These are phyloP conservation scores for Monosporascus sp. DNA, from an alignment of 2,329 filamentous ascomycete genomes.

Conservation along the genomic window DNA sequence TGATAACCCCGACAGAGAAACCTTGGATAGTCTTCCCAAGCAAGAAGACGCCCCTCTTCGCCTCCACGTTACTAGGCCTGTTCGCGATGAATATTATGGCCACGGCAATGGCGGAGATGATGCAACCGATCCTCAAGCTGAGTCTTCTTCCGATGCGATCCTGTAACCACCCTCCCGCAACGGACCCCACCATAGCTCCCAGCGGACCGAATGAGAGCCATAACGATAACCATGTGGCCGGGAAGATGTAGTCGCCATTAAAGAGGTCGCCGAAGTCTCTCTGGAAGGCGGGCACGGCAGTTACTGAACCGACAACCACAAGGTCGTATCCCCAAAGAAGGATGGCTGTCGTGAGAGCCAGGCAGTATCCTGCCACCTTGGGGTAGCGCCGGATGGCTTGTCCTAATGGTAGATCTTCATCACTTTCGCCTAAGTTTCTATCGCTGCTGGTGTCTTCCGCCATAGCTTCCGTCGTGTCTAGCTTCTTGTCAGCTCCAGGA, in stretches of 20 bases:
- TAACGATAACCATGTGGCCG: slow-evolving; percentile 38
- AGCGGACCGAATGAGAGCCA: slow-evolving; percentile 37
- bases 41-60: slow-evolving; percentile 30
- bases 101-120: slow-evolving; percentile 32
- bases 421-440: neutral
- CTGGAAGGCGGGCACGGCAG: slow-evolving; percentile 3
- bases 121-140: slow-evolving; percentile 29
- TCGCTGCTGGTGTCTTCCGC: neutral
- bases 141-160: slow-evolving; percentile 34
- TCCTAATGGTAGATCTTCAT: neutral
- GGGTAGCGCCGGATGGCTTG: slow-evolving; percentile 2
- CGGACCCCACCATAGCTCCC: slow-evolving; percentile 33
- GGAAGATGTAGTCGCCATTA: slow-evolving; percentile 30
- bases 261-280: slow-evolving; percentile 29
- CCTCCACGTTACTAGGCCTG: slow-evolving; percentile 18
- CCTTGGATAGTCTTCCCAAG: slow-evolving; percentile 42
- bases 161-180: slow-evolving; percentile 33
- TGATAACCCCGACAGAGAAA: slow-evolving; percentile 38
- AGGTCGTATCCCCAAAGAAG: slow-evolving; percentile 7
- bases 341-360: slow-evolving; percentile 4
- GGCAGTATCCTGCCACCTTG: slow-evolving; percentile 4
- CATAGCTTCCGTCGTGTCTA: neutral
- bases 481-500: neutral
- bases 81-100: slow-evolving; percentile 30
- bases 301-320: slow-evolving; percentile 5